Base-by-base conservation (phyloP, 306 rosid species). In the Prunus mira region DNA sequence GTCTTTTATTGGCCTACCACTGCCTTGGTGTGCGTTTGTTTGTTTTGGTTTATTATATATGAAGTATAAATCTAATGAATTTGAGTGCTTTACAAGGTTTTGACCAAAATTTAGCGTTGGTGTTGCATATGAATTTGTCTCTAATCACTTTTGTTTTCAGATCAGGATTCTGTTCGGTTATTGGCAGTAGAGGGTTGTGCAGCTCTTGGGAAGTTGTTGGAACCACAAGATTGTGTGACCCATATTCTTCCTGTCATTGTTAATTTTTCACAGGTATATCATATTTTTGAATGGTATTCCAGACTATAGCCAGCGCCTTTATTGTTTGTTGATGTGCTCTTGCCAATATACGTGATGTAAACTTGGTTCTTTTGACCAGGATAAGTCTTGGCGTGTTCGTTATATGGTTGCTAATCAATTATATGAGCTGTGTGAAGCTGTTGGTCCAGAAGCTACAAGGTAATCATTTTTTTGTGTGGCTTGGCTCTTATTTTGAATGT, bases 151-250 rank as follows among this genome's bases (percentile, higher is more conserved):
- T 12, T 74, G 58, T 28, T 57, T 77, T 52, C 82, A 96, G 99
- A 96, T 88, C 99, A 96, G 87, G 99, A 96, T 82, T 96, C 99
- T 83, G 99, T 96, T 73, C 84, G 99, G 62, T 81, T 96, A 85
- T 89, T 96, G 82, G 99, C 99, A n/a, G 97, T 96, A 19, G 99
- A 96, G 85, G 90, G 98, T 58, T 96, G 97, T 87, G 99, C 99
- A 24, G 90, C 99, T 63, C 95, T 96, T 84, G 99, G 99, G 69
- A 96, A 96, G 87, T 79, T 96, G 74, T 85, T 96, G 93, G 98
- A 92, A 77, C 96, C 96, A 56, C 98, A 88, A 79, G 98, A 96
- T 82, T 96, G 99, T 61, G 91, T 92, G 68, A 81, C 96, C 30
- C 99, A 96, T 81, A 88, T 96, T 76, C 99, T 96, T 49, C 97